A percentile compares a stretch with the other conserved stretches of the same genome.
phyloP scores from a whole-genome alignment of 2,329 filamentous ascomycete species.

The Diaporthe destruens region DNA sequence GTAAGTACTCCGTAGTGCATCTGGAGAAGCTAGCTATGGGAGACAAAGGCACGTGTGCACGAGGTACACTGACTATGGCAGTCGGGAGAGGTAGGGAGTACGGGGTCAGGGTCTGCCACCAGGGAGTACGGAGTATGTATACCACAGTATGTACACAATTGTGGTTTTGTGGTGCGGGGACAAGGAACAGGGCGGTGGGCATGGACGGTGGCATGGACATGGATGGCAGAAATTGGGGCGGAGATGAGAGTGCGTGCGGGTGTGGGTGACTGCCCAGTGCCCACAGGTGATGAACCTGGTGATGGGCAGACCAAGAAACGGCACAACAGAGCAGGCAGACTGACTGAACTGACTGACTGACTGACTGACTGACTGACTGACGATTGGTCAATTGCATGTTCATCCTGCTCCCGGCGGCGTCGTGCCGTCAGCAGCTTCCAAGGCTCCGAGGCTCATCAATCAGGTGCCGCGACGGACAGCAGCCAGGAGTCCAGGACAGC shows the following conservation, averaged over 20 bases:
- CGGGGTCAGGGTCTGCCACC: neutral
- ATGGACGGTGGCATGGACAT: neutral
- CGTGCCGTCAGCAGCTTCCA: conserved; percentile 11
- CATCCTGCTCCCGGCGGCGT: neutral
- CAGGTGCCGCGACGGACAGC: neutral
- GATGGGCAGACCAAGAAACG: neutral
- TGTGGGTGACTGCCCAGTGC: too few relatives aligned
- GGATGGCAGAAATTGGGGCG: conserved; percentile 4
- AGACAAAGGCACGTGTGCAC: neutral
- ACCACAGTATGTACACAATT: too few relatives aligned
- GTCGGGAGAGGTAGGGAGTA: neutral
- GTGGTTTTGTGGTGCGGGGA: neutral
- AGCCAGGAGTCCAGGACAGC: too few relatives aligned
- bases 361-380: too few relatives aligned
- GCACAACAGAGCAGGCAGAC: neutral
- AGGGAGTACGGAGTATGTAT: too few relatives aligned
- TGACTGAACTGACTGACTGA: too few relatives aligned
- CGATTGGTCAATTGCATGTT: conserved; percentile 12
- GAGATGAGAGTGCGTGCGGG: neutral
- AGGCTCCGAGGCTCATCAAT: too few relatives aligned
- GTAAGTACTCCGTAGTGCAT: too few relatives aligned
- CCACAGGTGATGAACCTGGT: too few relatives aligned
- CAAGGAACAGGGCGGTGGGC: neutral
- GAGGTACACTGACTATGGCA: neutral
- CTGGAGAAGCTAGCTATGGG: neutral